Conservation (phyloP, 192 early-diverging fungal species). For the Gonapodya sp. region DNA sequence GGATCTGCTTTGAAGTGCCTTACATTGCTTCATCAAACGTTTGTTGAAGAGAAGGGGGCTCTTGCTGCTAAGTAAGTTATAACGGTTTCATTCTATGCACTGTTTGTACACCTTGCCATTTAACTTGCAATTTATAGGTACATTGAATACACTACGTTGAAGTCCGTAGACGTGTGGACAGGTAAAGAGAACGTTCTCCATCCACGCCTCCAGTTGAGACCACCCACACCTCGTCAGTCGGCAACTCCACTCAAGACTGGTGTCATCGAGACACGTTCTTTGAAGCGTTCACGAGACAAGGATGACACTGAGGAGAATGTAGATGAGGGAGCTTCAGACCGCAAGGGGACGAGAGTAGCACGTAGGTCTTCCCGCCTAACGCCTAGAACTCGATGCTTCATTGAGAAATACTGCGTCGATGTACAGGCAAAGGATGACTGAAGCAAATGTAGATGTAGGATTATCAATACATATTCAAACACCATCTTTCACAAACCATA, state of each 20-base stretch:
- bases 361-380: constrained; percentile 1
- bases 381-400: not conserved
- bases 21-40: not conserved
- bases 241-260: not conserved
- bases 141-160: not conserved
- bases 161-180: not conserved
- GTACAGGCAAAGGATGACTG: not conserved
- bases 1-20: not conserved
- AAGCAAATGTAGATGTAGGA: too few relatives aligned
- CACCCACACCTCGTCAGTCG: not conserved
- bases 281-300: not conserved
- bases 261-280: not conserved
- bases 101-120: too few relatives aligned
- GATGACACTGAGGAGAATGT: not conserved
- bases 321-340: not conserved
- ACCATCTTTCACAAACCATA: too few relatives aligned
- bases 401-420: not conserved
- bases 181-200: not conserved
- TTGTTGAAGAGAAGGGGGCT: not conserved
- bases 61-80: not conserved
- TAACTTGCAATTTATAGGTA: not conserved
- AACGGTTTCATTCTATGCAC: not conserved
- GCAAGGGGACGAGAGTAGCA: not conserved
- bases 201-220: not conserved
- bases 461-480: too few relatives aligned